A percentile compares a stretch with the other conserved stretches of the same genome.
Conservation (phyloP, 352 stramenopile species). For the Pythium myriotylum region DNA sequence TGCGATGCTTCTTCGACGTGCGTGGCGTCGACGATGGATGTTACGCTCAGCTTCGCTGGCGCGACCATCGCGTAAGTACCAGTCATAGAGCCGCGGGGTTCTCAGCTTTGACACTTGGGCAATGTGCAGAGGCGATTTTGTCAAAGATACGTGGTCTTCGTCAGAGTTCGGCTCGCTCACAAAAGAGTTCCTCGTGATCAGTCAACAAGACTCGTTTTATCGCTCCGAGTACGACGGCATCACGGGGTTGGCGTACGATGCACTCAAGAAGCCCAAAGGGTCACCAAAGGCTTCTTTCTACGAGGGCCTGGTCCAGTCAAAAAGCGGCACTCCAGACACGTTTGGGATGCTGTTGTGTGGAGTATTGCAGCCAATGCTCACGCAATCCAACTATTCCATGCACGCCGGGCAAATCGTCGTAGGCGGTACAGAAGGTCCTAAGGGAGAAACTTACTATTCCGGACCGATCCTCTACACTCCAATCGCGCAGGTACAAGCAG, state of each 20-base stretch:
- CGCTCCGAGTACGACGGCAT: constrained; percentile 78
- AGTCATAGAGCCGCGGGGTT: constrained; percentile 8
- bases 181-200: constrained; percentile 78
- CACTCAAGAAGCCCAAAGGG: constrained; percentile 45
- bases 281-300: constrained; percentile 58
- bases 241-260: constrained; percentile 68
- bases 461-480: constrained; percentile 82
- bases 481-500: constrained; percentile 48
- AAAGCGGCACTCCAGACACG: constrained; percentile 43
- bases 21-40: constrained; percentile 21
- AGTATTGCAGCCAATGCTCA: constrained; percentile 71
- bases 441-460: constrained; percentile 60
- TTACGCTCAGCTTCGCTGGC: constrained; percentile 59
- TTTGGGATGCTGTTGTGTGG: constrained; percentile 83
- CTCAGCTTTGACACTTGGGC: neutral
- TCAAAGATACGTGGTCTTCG: constrained; percentile 70
- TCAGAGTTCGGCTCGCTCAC: constrained; percentile 48
- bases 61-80: constrained; percentile 57
- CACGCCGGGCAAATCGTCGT: constrained; percentile 69
- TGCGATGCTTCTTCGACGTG: constrained; percentile 74
- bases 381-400: constrained; percentile 45
- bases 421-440: constrained; percentile 56
- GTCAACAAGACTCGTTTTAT: constrained; percentile 77
- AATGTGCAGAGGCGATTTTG: constrained; percentile 56
- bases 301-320: constrained; percentile 45